Percentiles rank a stretch among this genome's conserved stretches.
These are phyloP conservation scores for Sindora glabra DNA, from an alignment of 306 rosid genomes.

Conservation along the genomic window DNA sequence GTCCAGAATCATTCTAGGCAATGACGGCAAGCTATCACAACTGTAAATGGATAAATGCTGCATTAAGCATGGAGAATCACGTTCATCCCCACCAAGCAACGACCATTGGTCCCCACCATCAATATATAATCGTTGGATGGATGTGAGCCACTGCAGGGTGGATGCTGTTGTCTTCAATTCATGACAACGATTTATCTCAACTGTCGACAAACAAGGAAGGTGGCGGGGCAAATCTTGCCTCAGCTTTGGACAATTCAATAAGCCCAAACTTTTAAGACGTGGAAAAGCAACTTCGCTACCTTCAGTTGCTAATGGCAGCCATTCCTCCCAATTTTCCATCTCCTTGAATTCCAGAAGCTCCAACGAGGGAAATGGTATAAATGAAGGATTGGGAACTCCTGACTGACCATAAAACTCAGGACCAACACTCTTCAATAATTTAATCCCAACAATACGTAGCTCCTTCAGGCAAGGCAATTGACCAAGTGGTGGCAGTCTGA, in stretches of 20 bases:
- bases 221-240: too few relatives aligned
- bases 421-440: not conserved
- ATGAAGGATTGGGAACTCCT: not conserved
- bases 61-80: too few relatives aligned
- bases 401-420: not conserved
- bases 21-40: not conserved
- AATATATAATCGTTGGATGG: not conserved
- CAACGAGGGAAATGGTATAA: not conserved
- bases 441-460: not conserved
- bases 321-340: not conserved
- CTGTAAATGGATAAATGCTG: too few relatives aligned
- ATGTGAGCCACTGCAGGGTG: not conserved
- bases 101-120: too few relatives aligned
- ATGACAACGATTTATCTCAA: too few relatives aligned
- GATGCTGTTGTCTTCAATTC: not conserved
- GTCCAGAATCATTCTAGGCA: not conserved
- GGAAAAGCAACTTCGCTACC: not conserved
- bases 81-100: too few relatives aligned
- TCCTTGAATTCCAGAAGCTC: not conserved
- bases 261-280: not conserved
- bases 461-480: not conserved
- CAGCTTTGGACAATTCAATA: not conserved
- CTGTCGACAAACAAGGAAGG: too few relatives aligned
- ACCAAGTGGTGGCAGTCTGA: slow-evolving; percentile 6
- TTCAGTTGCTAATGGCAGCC: not conserved